Base-by-base conservation (phyloP, 345 rosid genomes). In the Theobroma cacao region DNA sequence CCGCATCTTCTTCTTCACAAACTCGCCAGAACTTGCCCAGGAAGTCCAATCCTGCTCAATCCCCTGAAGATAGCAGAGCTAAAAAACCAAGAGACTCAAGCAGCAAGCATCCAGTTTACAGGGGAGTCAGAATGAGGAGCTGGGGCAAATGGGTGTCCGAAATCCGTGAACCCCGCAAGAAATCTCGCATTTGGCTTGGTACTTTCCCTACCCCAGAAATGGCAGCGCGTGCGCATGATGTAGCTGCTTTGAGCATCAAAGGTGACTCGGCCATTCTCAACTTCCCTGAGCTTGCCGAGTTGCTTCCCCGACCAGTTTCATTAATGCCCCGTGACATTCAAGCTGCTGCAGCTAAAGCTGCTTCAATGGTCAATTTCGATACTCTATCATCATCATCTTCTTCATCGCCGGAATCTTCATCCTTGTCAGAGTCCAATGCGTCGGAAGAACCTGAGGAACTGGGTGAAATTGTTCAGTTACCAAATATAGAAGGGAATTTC, bases 201-300 rank as follows among this genome's bases (percentile, higher is more conserved):
- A 95, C 98, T 15, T 95, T 95, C 89, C 78, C 93, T 38, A 93
- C 93, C 8, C 85, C 98, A 0, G 97, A 95, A 82, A 93, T 93
- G 98, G 98, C 98, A 3, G 98, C 98, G 38, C 98, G 98, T 67
- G 98, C 98, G 0, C 98, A 95, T n/a, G 98, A 95, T 88, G 98
- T 93, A 17, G 98, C 98, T 12, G 95, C 98, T 43, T 75, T 93
- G 45, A 89, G 86, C 87, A 89, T 95, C 84, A 95, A 93, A 84
- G 98, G 98, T 65, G 36, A 80, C 53, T 88, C 95, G 6, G 98
- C 97, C 63, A 89, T 91, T 63, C 91, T 93, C 33, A 93, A 93
- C 86, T 95, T 93, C 88, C 98, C 98, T 3, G 86, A 91, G 68
- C 94, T 95, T 24, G 86, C 95, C 36, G 80, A 78, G 40, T 79